A percentile compares a stretch with the other conserved stretches of the same genome.
Evolutionary conservation across 305 asterid genomes (phyloP).

Genomic region (Fraxinus velutina): DNA sequence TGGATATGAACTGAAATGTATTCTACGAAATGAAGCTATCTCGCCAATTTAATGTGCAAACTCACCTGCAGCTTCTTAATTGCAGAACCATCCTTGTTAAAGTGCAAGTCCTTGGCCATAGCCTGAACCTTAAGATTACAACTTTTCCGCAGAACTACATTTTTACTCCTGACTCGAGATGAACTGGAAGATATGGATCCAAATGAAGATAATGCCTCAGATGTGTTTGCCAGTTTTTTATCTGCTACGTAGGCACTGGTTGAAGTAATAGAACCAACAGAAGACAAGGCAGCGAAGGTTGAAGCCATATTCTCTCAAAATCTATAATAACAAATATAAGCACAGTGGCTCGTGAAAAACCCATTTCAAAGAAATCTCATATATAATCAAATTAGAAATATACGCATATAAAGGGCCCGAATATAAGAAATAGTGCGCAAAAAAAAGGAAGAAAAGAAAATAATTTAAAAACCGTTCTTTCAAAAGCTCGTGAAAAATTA

Average conservation of each 20-base stretch:
- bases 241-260: conserved; percentile 24
- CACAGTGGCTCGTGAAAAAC: neutral
- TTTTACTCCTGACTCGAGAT: conserved; percentile 30
- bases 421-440: neutral
- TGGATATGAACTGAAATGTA: neutral
- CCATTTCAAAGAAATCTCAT: neutral
- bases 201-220: conserved; percentile 37
- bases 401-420: neutral
- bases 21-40: neutral
- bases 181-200: conserved; percentile 37
- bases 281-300: conserved; percentile 31
- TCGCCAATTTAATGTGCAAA: neutral
- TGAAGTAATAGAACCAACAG: conserved; percentile 38
- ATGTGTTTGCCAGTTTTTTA: conserved; percentile 30
- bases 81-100: conserved; percentile 61
- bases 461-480: neutral
- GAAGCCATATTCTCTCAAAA: conserved; percentile 36
- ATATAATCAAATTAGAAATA: neutral
- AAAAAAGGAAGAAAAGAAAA: neutral
- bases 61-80: conserved; percentile 52
- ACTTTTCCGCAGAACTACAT: conserved; percentile 29
- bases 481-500: neutral
- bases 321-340: conserved; percentile 11
- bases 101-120: conserved; percentile 56
- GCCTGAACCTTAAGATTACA: conserved; percentile 36